Evolutionary conservation across 129 eudicot genomes (phyloP), one percentile per base, ranked within the genome.

Genomic region (Mikania micrantha): DNA sequence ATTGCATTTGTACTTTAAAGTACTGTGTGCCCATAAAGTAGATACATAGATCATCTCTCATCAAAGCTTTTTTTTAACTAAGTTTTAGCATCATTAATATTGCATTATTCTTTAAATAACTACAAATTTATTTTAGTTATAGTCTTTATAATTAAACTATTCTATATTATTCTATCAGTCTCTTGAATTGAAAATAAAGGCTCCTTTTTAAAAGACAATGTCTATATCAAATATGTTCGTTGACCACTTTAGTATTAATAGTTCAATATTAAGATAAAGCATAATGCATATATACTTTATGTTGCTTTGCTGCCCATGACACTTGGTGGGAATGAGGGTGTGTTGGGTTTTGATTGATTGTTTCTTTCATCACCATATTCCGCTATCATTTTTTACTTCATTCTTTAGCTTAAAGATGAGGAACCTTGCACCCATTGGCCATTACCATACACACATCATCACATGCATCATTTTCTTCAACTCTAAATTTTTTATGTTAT

Each of bases 261-360:
- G n/a, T n/a, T n/a, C n/a, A n/a, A n/a, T n/a, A n/a, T n/a, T n/a
- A n/a, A n/a, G n/a, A n/a, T n/a, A n/a, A n/a, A n/a, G 3, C 47
- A 67, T 35, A 68, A 68, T 52, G 52, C 64, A 52, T 54, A 8
- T 36, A 68, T 24, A 38, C 73, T 68, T 52, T 68, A 52, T 49
- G 25, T 25, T 68, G 36, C 64, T 52, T 68, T 68, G 53, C 27
- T 36, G 38, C 64, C 63, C 32, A 36, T 22, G 64, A 69, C 35
- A 32, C 52, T 39, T n/a, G 4, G 4, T 29, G 34, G 19, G 72
- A 22, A 3, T 7, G 53, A 38, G 3, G 7, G 32, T 29, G 60
- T 31, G 31, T 66, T 29, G 58, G 29, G 59, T 4, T 29, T 17
- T 66, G 60, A 9, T 47, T 62, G 50, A 16, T 66, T 52, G 64